Conservation (phyloP, 2,329 filamentous ascomycete species). For the Xylaria polymorpha region DNA sequence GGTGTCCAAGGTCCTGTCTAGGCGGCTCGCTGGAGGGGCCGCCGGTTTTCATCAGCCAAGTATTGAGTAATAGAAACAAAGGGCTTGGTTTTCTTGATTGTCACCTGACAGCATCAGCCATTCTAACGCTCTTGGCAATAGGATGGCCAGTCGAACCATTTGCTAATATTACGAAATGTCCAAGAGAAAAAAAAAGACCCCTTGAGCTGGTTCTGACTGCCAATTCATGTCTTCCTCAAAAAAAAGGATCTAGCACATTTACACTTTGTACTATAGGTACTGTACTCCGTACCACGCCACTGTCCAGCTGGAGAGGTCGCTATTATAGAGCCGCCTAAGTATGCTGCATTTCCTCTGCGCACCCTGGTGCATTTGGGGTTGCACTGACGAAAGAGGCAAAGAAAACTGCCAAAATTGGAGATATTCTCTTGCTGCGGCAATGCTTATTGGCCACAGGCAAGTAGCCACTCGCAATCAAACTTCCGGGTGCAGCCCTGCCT, state of each 20-base stretch:
- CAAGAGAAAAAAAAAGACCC: not conserved
- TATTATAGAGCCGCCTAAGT: not conserved
- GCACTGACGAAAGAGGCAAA: conserved; percentile 34
- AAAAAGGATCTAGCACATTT: not conserved
- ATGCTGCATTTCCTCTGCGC: conserved; percentile 1
- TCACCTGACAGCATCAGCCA: conserved; percentile 52
- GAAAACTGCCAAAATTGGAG: conserved; percentile 36
- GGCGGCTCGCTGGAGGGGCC: conserved; percentile 34
- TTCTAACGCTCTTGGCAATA: conserved; percentile 34
- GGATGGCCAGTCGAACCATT: conserved; percentile 5
- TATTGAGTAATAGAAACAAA: conserved; percentile 64
- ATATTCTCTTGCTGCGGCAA: conserved; percentile 7
- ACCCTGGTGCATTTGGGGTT: not conserved
- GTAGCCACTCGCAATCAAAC: not conserved
- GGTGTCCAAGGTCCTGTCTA: conserved; percentile 2
- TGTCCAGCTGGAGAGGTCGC: not conserved
- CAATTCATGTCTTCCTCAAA: not conserved
- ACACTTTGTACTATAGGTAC: not conserved
- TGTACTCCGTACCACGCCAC: no score
- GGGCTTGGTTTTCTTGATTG: conserved; percentile 53
- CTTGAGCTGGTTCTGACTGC: not conserved
- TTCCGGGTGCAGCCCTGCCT: conserved; percentile 33
- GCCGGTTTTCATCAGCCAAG: conserved; percentile 47
- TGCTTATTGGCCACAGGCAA: conserved; percentile 32
- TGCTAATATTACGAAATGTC: not conserved